phyloP scores from a whole-genome alignment of 169 alveolate species.

The Cryptosporidium bovis region DNA sequence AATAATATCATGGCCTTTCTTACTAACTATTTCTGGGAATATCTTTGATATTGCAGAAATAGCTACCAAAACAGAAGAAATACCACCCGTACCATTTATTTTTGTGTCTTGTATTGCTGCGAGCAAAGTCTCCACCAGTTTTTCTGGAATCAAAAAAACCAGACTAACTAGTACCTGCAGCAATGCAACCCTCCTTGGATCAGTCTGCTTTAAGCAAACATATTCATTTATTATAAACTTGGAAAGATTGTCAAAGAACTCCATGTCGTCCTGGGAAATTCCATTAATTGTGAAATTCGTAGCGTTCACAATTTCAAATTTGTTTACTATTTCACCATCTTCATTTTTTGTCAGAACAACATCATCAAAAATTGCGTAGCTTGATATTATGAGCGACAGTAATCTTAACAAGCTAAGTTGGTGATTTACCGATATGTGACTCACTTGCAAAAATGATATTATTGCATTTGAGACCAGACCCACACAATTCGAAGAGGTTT shows the following conservation, averaged over 20 bases:
- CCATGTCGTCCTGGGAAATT: slow-evolving; percentile 26
- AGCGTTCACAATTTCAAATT: slow-evolving; percentile 32
- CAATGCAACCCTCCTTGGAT: slow-evolving; percentile 71
- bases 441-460: slow-evolving; percentile 66
- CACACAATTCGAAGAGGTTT: slow-evolving; percentile 52
- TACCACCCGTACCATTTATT: slow-evolving; percentile 16
- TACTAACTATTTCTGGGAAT: slow-evolving; percentile 36
- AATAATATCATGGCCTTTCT: slow-evolving; percentile 72
- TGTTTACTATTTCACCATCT: slow-evolving; percentile 6
- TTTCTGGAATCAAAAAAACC: slow-evolving; percentile 56
- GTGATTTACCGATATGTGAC: slow-evolving; percentile 68
- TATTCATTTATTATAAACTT: slow-evolving; percentile 52
- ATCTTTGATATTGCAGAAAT: slow-evolving; percentile 70
- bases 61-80: slow-evolving; percentile 49
- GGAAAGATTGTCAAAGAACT: slow-evolving; percentile 38
- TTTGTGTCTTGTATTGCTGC: slow-evolving; percentile 32
- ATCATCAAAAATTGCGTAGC: slow-evolving; percentile 54
- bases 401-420: slow-evolving; percentile 56
- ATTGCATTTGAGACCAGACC: slow-evolving; percentile 66
- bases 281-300: slow-evolving; percentile 46
- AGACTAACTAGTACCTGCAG: slow-evolving; percentile 55
- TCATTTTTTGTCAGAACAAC: slow-evolving; percentile 29
- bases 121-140: slow-evolving; percentile 37
- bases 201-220: slow-evolving; percentile 47
- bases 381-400: slow-evolving; percentile 49